A percentile compares a stretch with the other conserved stretches of the same genome.
phyloP scores from a whole-genome alignment of 1,284 basidiomycete genomes.

The Hemileccinum hortonii region DNA sequence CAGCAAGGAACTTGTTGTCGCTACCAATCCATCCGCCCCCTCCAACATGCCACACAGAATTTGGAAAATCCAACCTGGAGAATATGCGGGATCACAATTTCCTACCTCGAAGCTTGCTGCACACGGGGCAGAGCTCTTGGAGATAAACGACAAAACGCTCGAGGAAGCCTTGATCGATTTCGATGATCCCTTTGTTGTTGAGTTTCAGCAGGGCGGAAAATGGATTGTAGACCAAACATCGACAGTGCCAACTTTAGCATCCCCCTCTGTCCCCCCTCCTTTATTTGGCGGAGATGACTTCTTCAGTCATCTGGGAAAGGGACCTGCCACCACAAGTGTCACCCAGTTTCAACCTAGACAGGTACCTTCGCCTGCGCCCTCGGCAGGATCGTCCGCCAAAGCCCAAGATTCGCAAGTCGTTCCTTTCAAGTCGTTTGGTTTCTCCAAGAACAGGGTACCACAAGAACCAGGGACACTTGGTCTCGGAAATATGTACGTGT shows the following conservation, averaged over 20 bases:
- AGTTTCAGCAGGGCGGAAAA: conserved; percentile 51
- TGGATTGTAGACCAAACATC: conserved; percentile 47
- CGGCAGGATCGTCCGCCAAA: conserved; percentile 24
- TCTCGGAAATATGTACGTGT: conserved; percentile 76
- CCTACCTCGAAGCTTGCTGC: conserved; percentile 39
- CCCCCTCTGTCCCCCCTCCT: conserved; percentile 38
- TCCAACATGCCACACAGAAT: conserved; percentile 48
- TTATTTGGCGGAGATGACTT: conserved; percentile 61
- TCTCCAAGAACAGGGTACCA: conserved; percentile 34
- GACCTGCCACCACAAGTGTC: conserved; percentile 22
- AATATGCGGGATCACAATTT: conserved; percentile 40
- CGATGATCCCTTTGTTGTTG: conserved; percentile 66
- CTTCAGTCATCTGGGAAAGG: conserved; percentile 48
- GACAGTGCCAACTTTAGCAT: conserved; percentile 3
- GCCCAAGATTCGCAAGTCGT: conserved; percentile 24
- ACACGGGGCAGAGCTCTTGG: conserved; percentile 40
- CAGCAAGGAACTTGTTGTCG: conserved; percentile 38
- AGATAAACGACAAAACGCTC: conserved; percentile 44
- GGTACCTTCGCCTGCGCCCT: conserved; percentile 26
- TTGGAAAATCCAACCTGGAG: conserved; percentile 54
- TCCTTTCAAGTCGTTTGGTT: conserved; percentile 30
- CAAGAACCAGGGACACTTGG: conserved; percentile 78
- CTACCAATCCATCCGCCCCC: conserved; percentile 31
- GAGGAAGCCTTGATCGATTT: conserved; percentile 59
- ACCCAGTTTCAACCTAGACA: conserved; percentile 30